Evolutionary conservation across 129 eudicot genomes (phyloP), one percentile per base, ranked within the genome.

Genomic region (Flaveria trinervia): DNA sequence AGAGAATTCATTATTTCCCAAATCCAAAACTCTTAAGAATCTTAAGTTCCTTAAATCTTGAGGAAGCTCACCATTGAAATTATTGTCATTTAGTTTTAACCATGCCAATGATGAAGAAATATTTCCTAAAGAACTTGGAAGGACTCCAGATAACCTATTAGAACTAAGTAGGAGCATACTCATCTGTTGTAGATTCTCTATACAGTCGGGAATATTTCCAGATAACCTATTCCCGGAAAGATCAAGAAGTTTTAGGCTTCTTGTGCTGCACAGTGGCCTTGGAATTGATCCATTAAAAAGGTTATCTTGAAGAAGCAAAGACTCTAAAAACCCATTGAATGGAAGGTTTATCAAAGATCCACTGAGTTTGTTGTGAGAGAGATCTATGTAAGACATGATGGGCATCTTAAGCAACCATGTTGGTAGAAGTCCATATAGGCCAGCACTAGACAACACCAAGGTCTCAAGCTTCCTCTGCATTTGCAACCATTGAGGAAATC

Each of bases 401-500:
- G 57, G 18, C 55, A 71, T 8, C 33, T 44, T 25, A 14, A 3
- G 18, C 25, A 82, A 65, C 82, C 82, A 82, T 46, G 11, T 13
- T 12, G 82, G 85, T 2, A 72, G 30, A 13, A 8, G 61, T 52
- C 66, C 82, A 18, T 71, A 65, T 22, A 82, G 68, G 20, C 79
- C 67, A 2, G 76, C 14, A 66, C 54, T 72, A 20, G 79, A 77
- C 20, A 83, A 39, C 0, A 9, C 39, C n/a, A 83, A 59, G 1
- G 0, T 1, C 10, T 22, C 30, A 36, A 77, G 66, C 0, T 6
- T 44, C 48, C 12, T 44, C 12, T 44, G 48, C 0, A 12, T 44
- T 44, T 2, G 48, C 12, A 44, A 44, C 86, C 83, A 83, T 0
- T 11, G 33, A 0, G 83, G 86, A 73, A 83, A 78, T 2, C 11